Base-by-base conservation (phyloP, 768 basidiomycete genomes). In the Leccinum incarnatum region DNA sequence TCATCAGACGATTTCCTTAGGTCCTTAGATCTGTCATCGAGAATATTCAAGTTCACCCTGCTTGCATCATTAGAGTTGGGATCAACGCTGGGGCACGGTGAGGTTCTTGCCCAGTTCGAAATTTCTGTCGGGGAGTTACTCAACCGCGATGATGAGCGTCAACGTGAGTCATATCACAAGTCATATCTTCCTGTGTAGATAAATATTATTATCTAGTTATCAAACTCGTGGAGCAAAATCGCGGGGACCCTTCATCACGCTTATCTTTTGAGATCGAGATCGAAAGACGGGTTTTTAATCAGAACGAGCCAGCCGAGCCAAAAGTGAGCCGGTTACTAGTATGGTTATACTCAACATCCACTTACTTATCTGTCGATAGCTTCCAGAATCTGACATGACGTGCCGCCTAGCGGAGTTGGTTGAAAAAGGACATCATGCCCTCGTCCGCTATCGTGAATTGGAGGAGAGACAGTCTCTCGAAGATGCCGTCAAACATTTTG, bases 41-140 rank as follows among this genome's bases (percentile, higher is more conserved):
- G 15, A 14, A 55, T 57, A 19, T 21, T 7, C 7, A 32, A 32
- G 32, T 27, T 60, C 36, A 49, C 27, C 5, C 14, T 60, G 3
- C n/a, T 48, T 53, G 59, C 59, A 23, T 57, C 59, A 7, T 57
- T 49, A 36, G 59, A 60, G 21, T 19, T 53, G 37, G 46, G 37
- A 19, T 34, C 51, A 4, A 57, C 37, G 15, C 27, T 60, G 21
- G 56, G 59, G 19, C 21, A 46, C 4, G 56, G 59, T 30, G 56
- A 60, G 34, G 4, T 42, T 19, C 56, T 57, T 15, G 17, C 21
- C 11, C 29, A n/a, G 29, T 53, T 48, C 15, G 51, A 53, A 40
- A 30, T 5, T 15, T 15, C 51, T 2, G 19, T 37, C 6, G 34
- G 29, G 8, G 51, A 52, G 34, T 25, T 52, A 23, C 51, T 36